Percentiles rank a stretch among this genome's conserved stretches.
phyloP scores from a whole-genome alignment of 345 rosid species.

The Eucalyptus curtisii region DNA sequence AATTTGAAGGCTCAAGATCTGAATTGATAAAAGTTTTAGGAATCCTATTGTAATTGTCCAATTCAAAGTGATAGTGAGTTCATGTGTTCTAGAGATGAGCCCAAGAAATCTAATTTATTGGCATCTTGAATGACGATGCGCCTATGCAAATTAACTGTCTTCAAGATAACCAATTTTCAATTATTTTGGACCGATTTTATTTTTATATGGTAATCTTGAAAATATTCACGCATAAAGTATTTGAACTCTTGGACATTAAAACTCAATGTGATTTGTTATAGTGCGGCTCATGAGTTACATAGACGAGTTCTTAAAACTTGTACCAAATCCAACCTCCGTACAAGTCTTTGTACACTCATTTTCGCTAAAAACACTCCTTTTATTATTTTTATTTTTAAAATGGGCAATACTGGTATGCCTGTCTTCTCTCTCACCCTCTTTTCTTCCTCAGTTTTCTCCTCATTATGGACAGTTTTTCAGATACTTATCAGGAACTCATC shows the following conservation, averaged over 20 bases:
- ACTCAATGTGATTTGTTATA: background rate
- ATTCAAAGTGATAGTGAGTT: background rate
- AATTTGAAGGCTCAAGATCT: background rate
- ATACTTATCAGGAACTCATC: background rate
- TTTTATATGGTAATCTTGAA: background rate
- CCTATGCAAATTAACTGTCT: background rate
- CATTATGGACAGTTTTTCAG: too few species aligned
- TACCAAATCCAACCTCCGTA: background rate
- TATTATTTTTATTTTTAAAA: too few species aligned
- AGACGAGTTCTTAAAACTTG: background rate
- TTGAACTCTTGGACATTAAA: background rate
- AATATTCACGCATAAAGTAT: background rate
- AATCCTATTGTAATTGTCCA: background rate
- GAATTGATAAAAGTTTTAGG: background rate
- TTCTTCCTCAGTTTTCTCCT: too few species aligned
- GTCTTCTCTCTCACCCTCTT: too few species aligned
- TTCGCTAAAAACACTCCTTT: background rate
- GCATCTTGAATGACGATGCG: background rate
- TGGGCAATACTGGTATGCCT: too few species aligned
- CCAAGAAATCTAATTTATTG: background rate
- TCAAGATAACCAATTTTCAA: background rate
- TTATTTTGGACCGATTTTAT: background rate
- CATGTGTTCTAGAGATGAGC: background rate
- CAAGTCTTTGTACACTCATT: background rate
- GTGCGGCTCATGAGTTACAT: background rate